phyloP scores from a whole-genome alignment of 2,329 filamentous ascomycete species.

The Ceratocystis variospora region DNA sequence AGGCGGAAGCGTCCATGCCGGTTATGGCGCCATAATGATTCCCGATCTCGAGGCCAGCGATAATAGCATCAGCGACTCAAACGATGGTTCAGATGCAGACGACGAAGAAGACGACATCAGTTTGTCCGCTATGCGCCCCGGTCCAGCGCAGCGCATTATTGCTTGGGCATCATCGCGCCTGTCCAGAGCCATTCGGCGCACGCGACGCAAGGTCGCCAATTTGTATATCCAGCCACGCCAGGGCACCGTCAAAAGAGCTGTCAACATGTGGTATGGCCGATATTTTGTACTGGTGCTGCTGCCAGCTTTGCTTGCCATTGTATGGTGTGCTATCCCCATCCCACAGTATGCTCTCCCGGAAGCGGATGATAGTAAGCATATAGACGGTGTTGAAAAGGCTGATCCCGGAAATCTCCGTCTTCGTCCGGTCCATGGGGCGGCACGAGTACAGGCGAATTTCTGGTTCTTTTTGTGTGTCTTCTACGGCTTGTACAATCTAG shows the following conservation, averaged over 20 bases:
- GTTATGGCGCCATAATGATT: conserved; percentile 41
- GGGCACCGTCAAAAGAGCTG: conserved; percentile 41
- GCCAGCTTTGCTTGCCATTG: conserved; percentile 45
- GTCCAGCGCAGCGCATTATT: not conserved
- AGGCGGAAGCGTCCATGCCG: conserved; percentile 41
- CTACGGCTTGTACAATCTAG: conserved; percentile 55
- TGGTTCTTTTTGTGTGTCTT: conserved; percentile 60
- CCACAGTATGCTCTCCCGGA: conserved; percentile 45
- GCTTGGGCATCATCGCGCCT: conserved; percentile 21
- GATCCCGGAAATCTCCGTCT: conserved; percentile 21
- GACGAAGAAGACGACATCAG: conserved; percentile 16
- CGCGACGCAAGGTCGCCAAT: conserved; percentile 31
- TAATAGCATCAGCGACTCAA: conserved; percentile 24
- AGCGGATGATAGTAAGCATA: conserved; percentile 24
- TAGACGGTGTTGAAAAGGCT: conserved; percentile 20
- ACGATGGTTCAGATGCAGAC: conserved; percentile 21
- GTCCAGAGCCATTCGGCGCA: conserved; percentile 21
- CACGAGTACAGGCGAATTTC: conserved; percentile 51
- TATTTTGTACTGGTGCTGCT: conserved; percentile 48
- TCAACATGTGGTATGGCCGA: conserved; percentile 50
- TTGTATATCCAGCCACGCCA: conserved; percentile 50
- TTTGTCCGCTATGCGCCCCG: not conserved
- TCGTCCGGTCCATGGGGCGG: conserved; percentile 47
- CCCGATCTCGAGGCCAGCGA: conserved; percentile 28
- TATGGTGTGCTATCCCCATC: conserved; percentile 52